Conservation (phyloP, 2,329 filamentous ascomycete genomes). For the Pseudocercospora ulei region DNA sequence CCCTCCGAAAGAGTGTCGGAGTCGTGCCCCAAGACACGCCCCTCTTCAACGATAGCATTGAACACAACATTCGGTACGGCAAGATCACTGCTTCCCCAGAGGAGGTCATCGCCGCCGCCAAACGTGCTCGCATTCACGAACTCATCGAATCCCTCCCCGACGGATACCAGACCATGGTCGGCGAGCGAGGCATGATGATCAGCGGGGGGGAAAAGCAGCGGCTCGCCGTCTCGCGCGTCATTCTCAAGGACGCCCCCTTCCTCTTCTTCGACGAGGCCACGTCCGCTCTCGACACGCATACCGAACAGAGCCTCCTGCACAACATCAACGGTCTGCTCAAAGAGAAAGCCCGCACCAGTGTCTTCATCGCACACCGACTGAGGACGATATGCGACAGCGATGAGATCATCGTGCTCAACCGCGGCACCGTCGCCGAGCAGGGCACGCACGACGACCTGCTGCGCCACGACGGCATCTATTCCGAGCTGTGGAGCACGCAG, state of each 20-base stretch:
- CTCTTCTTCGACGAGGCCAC: conserved; percentile 95
- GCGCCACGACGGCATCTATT: conserved; percentile 68
- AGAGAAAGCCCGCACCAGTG: conserved; percentile 79
- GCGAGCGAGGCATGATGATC: conserved; percentile 93
- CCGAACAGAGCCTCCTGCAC: conserved; percentile 76
- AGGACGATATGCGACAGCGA: conserved; percentile 89
- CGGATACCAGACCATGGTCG: conserved; percentile 79
- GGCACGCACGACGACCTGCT: conserved; percentile 81
- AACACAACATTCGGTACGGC: conserved; percentile 92
- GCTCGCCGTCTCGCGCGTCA: conserved; percentile 68
- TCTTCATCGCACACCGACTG: conserved; percentile 87
- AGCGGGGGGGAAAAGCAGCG: conserved; percentile 88
- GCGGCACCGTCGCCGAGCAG: conserved; percentile 74
- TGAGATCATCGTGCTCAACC: conserved; percentile 79
- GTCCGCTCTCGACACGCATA: conserved; percentile 83
- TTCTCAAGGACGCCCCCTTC: conserved; percentile 80
- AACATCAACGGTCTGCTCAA: conserved; percentile 89
- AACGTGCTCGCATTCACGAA: conserved; percentile 74
- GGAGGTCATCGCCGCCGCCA: conserved; percentile 65
- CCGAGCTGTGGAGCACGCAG: conserved; percentile 68
- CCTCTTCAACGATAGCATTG: conserved; percentile 91
- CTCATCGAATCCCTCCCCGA: conserved; percentile 70
- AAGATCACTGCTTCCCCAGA: conserved; percentile 65
- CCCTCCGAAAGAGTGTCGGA: conserved; percentile 73
- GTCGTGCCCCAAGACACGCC: conserved; percentile 96